These are phyloP conservation scores for Colletotrichum siamense DNA, from an alignment of 2,329 filamentous ascomycete genomes.

Conservation along the genomic window DNA sequence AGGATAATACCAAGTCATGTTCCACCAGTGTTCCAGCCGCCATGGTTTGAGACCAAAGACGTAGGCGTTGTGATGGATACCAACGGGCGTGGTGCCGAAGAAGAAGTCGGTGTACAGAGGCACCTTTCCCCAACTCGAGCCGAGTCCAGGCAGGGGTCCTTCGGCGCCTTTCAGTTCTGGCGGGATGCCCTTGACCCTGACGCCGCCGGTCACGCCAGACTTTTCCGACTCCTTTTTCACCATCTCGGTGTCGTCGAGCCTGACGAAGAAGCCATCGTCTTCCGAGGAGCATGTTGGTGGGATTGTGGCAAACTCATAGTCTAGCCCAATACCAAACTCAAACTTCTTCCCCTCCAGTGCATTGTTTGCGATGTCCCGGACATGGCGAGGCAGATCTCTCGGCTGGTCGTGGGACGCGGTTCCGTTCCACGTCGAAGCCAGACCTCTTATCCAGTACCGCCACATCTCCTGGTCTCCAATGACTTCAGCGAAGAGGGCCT, in stretches of 20 bases:
- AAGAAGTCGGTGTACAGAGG: conserved; percentile 43
- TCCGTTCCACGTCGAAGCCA: conserved; percentile 38
- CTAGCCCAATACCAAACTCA: conserved; percentile 44
- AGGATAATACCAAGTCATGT: conserved; percentile 39
- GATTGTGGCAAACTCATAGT: conserved; percentile 42
- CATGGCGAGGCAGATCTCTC: conserved; percentile 17
- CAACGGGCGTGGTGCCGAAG: conserved; percentile 39
- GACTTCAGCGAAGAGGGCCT: conserved; percentile 42
- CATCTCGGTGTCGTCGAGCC: conserved; percentile 28
- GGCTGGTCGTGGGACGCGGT: conserved; percentile 18
- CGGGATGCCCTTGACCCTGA: conserved; percentile 32
- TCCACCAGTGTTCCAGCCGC: conserved; percentile 39
- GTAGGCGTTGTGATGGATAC: conserved; percentile 44
- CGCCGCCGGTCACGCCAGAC: conserved; percentile 34
- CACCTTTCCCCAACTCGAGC: conserved; percentile 30
- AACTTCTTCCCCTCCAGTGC: conserved; percentile 33
- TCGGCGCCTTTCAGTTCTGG: conserved; percentile 29
- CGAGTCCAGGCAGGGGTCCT: conserved; percentile 12
- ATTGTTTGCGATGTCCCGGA: conserved; percentile 30
- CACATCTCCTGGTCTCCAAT: conserved; percentile 43
- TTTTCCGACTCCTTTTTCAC: conserved; percentile 29
- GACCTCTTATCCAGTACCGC: conserved; percentile 34
- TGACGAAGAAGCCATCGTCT: conserved; percentile 39
- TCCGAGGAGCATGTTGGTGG: conserved; percentile 41
- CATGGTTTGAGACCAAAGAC: conserved; percentile 33